Conservation (phyloP, 805 yeast species). For the Teunomyces pallodes region DNA sequence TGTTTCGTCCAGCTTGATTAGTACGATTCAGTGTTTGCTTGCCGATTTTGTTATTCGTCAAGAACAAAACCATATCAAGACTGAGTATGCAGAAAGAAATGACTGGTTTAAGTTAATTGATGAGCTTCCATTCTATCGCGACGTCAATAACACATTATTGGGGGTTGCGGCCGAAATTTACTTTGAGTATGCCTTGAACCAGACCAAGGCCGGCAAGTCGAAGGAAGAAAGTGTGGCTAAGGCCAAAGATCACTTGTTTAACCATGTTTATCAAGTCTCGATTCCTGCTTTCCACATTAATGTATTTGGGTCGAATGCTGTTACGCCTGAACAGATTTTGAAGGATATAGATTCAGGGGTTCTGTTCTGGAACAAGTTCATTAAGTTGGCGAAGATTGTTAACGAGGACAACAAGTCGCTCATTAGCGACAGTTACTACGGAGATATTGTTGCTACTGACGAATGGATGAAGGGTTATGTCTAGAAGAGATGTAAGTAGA, state of each 20-base stretch:
- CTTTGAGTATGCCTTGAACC: constrained; percentile 41
- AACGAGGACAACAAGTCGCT: constrained; percentile 26
- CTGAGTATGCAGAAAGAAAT: constrained; percentile 34
- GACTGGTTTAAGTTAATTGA: constrained; percentile 60
- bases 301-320: constrained; percentile 39
- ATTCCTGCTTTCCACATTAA: constrained; percentile 40
- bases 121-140: constrained; percentile 59
- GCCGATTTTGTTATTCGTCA: constrained; percentile 49
- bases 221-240: constrained; percentile 25
- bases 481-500: background rate
- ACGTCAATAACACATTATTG: constrained; percentile 58
- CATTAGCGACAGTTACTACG: constrained; percentile 21
- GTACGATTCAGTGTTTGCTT: constrained; percentile 51
- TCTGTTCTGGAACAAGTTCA: constrained; percentile 35
- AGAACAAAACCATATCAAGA: constrained; percentile 48
- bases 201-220: constrained; percentile 20
- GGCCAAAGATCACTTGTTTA: constrained; percentile 33
- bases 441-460: constrained; percentile 27
- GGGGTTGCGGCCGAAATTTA: constrained; percentile 59
- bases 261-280: constrained; percentile 35
- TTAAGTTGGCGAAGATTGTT: constrained; percentile 22
- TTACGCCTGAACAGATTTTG: constrained; percentile 29
- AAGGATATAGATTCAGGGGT: constrained; percentile 32
- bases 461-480: constrained; percentile 27
- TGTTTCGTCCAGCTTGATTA: constrained; percentile 48